Base-by-base conservation (phyloP, 306 rosid species). In the Corylus heterophylla region DNA sequence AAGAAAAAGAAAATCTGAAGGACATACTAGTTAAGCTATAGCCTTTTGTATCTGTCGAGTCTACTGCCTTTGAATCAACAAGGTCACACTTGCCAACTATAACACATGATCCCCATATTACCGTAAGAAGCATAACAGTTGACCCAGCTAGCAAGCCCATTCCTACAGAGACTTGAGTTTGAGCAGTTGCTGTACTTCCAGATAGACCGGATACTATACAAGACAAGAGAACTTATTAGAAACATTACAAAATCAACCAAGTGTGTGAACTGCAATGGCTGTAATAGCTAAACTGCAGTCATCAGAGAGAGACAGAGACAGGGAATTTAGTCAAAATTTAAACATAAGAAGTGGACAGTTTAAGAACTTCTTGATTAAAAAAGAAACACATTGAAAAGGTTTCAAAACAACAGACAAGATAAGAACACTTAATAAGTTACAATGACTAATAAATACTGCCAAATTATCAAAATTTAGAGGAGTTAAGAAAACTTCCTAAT, bases 61-160 rank as follows among this genome's bases (percentile, higher is more conserved):
- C 89, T 11, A 10, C 4, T 25, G 89, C 89, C 42, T 76, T 16
- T 14, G 76, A 29, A 77, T 73, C 76, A 49, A 66, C 68, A 79
- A 88, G 71, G 82, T 88, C 92, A n/a, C 87, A 80, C 89, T 86
- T 91, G 73, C 93, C 96, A 31, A 91, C 85, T 47, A 89, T 8
- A 69, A 91, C 82, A 79, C 96, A 89, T 12, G 93, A 80, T 22
- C 90, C 93, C 96, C 96, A 91, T 48, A 89, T 82, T 44, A 89
- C 12, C 4, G 96, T 83, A 52, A 89, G 85, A 71, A 91, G 93
- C 93, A 92, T 81, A n/a, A 89, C 94, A 75, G 91, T 88, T 54
- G 97, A 89, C 49, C 96, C 96, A 76, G 93, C 89, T 45, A 91
- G 81, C 77, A 91, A 84, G 27, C 93, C 93, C 90, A 91, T 91